A percentile compares a stretch with the other conserved stretches of the same genome.
These are phyloP conservation scores for Symbiodinium pilosum DNA, from an alignment of 73 alveolate species.

Conservation along the genomic window DNA sequence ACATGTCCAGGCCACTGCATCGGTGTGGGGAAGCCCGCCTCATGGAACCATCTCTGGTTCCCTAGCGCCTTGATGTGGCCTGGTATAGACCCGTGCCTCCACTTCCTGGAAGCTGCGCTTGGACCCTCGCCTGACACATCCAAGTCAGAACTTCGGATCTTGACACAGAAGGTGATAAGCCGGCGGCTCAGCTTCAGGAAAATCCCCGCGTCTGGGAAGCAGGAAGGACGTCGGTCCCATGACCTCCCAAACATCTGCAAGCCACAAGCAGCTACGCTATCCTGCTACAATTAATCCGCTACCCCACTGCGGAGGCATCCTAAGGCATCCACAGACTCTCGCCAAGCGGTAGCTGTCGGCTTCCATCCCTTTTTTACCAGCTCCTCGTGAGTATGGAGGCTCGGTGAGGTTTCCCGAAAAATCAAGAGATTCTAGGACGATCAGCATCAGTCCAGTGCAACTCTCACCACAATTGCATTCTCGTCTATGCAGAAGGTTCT, in stretches of 20 bases:
- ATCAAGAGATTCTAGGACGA: neutral
- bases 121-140: neutral
- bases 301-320: neutral
- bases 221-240: constrained; percentile 42
- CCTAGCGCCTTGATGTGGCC: too few species aligned
- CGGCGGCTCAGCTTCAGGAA: constrained; percentile 36
- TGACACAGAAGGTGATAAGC: too few species aligned
- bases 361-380: constrained; percentile 73
- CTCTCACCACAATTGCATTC: constrained; percentile 42
- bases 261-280: neutral
- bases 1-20: too few species aligned
- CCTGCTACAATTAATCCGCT: neutral
- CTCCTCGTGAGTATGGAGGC: constrained; percentile 29
- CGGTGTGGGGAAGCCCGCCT: too few species aligned
- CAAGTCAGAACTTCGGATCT: too few species aligned
- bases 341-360: constrained; percentile 89
- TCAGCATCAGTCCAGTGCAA: constrained; percentile 26
- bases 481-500: constrained; percentile 84
- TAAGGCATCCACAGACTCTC: constrained; percentile 24
- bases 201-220: constrained; percentile 72
- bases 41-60: too few species aligned
- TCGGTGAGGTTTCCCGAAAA: neutral
- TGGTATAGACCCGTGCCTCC: neutral
- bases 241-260: neutral
- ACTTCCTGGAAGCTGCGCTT: neutral